A percentile compares a stretch with the other conserved stretches of the same genome.
These are phyloP conservation scores for Auricularia sp. DNA, from an alignment of 768 basidiomycete species.

Conservation along the genomic window DNA sequence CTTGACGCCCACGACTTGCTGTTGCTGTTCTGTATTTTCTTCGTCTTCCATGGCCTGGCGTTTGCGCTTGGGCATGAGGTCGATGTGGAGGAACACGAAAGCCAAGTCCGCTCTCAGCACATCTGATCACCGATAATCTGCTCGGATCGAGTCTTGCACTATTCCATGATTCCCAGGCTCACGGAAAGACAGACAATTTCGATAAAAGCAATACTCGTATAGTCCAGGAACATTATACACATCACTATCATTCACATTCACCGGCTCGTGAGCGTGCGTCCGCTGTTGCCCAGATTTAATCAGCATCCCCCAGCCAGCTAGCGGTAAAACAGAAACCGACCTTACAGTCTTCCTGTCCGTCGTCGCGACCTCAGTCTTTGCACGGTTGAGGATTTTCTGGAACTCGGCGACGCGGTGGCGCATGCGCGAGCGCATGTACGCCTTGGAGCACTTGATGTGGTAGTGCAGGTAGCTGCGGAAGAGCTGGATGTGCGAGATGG, in stretches of 20 bases:
- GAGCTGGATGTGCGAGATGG: slow-evolving; percentile 90
- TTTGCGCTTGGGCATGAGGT: not conserved
- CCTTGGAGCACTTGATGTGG: slow-evolving; percentile 97
- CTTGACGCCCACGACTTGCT: not conserved
- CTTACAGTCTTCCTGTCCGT: slow-evolving; percentile 86
- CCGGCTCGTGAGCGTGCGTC: slow-evolving; percentile 15
- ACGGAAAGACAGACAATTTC: too few species aligned
- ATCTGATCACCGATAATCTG: not conserved
- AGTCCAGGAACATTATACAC: not conserved
- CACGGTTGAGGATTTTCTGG: slow-evolving; percentile 89
- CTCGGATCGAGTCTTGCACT: not conserved
- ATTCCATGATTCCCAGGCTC: not conserved
- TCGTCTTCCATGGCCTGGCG: not conserved
- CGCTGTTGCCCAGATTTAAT: slow-evolving; percentile 8
- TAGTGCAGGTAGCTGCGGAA: slow-evolving; percentile 99
- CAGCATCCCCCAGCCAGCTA: not conserved
- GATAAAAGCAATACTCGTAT: too few species aligned
- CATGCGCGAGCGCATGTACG: slow-evolving; percentile 99
- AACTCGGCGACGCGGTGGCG: slow-evolving; percentile 88
- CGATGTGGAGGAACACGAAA: not conserved
- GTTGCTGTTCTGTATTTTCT: not conserved
- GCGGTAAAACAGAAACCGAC: slow-evolving; percentile 34
- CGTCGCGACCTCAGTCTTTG: slow-evolving; percentile 81
- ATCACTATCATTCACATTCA: slow-evolving; percentile 4
- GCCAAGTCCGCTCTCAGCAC: not conserved